phyloP scores from a whole-genome alignment of 202 grass and related monocot species.

The Dendrocalamus latiflorus region DNA sequence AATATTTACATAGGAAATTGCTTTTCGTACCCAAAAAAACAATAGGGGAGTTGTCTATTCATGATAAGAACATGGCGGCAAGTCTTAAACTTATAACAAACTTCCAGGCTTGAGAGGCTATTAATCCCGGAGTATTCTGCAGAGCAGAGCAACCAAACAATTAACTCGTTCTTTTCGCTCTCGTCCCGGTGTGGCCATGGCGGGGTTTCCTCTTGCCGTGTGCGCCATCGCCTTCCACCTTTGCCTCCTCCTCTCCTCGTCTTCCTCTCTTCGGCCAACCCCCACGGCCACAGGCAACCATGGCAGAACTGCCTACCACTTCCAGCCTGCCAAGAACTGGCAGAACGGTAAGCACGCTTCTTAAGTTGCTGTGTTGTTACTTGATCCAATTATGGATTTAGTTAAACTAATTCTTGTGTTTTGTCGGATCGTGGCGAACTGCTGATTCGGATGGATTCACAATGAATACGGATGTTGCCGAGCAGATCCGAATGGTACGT shows the following conservation, averaged over 20 bases:
- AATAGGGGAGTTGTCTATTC: neutral
- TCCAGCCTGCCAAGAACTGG: conserved; percentile 73
- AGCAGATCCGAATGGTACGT: conserved; percentile 70
- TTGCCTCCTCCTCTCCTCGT: conserved; percentile 6
- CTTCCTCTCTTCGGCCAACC: neutral
- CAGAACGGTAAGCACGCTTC: conserved; percentile 40
- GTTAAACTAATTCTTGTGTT: neutral
- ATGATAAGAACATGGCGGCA: neutral
- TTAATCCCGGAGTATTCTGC: neutral
- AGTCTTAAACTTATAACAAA: neutral
- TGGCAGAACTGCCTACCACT: conserved; percentile 58
- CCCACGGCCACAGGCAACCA: neutral
- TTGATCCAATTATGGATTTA: neutral
- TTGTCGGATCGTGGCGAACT: neutral
- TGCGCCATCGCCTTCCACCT: conserved; percentile 24
- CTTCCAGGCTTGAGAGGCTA: neutral
- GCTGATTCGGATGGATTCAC: neutral
- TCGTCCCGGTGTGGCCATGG: conserved; percentile 11
- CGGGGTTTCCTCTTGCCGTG: neutral
- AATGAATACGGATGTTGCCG: neutral
- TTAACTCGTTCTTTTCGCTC: neutral
- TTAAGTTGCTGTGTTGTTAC: neutral
- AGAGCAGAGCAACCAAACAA: neutral
- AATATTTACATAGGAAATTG: neutral
- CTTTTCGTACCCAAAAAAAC: neutral